Evolutionary conservation across 208 protist genomes (phyloP), one percentile per base, ranked within the genome.

Genomic region (Leishmania tarentolae): DNA sequence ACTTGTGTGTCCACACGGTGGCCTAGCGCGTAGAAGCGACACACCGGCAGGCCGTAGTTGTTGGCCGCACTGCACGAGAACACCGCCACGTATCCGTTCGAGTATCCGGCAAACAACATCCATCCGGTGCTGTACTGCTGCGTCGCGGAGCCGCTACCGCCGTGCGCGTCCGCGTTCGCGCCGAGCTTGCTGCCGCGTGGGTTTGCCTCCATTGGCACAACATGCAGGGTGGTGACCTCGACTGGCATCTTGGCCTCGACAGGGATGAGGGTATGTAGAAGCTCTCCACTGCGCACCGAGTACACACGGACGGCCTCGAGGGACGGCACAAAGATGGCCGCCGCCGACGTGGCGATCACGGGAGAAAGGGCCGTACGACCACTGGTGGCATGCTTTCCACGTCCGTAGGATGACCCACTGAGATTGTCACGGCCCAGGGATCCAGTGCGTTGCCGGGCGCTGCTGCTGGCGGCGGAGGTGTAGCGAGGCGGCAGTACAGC

Each of bases 221-320:
- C 87, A 28, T 83, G 83, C 46, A 98, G 79, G 0, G 87, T 76
- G 8, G 92, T 96, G 53, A 97, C 94, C 81, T 97, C 92, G 71
- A 94, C 75, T 31, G 93, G 92, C 88, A 96, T 89, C 80, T 95
- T 96, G 19, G 87, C 86, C 31, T 95, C 91, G 0, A 85, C 89
- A 4, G 92, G 94, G 13, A 94, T 91, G 56, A 97, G 83, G 46
- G 88, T 91, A 80, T 95, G 88, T 63, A 95, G 80, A 37, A 97
- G 78, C 44, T 77, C 88, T 1, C 94, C 93, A 50, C 93, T 98
- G 61, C 88, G 89, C 11, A 96, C 81, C 8, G 94, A 92, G 78
- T 90, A 96, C 31, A 98, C 88, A 56, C 90, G 90, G 2, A 98
- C 93, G 9, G 93, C 91, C 83, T 98, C 94, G 42, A 98, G 89